These are phyloP conservation scores for Rhizophagus sp. DNA, from an alignment of 192 early-diverging fungal species.

Conservation along the genomic window DNA sequence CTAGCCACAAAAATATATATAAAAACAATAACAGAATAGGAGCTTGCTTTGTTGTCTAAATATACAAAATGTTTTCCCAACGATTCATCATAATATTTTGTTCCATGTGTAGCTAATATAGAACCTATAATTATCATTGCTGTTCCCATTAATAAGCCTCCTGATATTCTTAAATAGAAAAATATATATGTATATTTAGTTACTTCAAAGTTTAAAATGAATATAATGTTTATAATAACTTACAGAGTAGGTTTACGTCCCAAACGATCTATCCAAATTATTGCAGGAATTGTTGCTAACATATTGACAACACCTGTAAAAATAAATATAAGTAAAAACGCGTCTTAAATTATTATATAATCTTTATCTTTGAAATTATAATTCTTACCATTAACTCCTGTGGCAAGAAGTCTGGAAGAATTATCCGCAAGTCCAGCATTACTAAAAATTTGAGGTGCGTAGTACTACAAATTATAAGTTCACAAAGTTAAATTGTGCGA, in stretches of 20 bases:
- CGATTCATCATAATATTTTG: slow-evolving; percentile 35
- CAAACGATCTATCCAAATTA: slow-evolving; percentile 77
- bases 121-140: slow-evolving; percentile 16
- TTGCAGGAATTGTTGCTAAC: slow-evolving; percentile 82
- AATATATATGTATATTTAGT: not conserved
- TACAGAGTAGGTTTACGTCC: slow-evolving; percentile 82
- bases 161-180: not conserved
- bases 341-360: slow-evolving; percentile 40
- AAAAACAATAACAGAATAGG: slow-evolving; percentile 64
- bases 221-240: slow-evolving; percentile 13
- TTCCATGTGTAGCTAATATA: slow-evolving; percentile 34
- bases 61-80: slow-evolving; percentile 29
- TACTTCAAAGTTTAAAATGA: not conserved
- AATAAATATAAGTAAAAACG: not conserved
- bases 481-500: not conserved
- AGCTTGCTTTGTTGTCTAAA: slow-evolving; percentile 34
- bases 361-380: slow-evolving; percentile 46
- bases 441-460: slow-evolving; percentile 36
- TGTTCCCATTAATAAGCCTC: slow-evolving; percentile 25
- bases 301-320: slow-evolving; percentile 69
- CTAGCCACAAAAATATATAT: slow-evolving; percentile 80
- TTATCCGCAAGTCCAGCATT: slow-evolving; percentile 33
- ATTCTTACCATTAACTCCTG: slow-evolving; percentile 40
- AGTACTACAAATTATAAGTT: slow-evolving; percentile 44
- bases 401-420: slow-evolving; percentile 39